These are phyloP conservation scores for Phellopilus nigrolimitatus DNA, from an alignment of 1,284 basidiomycete species.

Conservation along the genomic window DNA sequence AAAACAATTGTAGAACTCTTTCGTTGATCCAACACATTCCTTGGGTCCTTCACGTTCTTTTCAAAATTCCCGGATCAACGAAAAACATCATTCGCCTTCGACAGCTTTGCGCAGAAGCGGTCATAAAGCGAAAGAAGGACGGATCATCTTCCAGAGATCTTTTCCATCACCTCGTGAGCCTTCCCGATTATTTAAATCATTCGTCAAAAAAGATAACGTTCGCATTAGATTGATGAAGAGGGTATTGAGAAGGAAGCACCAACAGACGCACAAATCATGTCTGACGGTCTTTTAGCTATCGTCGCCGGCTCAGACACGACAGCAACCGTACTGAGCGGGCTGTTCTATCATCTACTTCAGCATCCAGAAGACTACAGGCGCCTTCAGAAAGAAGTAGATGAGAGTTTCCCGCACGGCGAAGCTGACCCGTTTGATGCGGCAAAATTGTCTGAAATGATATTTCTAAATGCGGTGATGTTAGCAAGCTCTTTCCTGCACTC, in stretches of 20 bases:
- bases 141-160: conserved; percentile 33
- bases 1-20: neutral
- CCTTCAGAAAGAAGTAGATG: conserved; percentile 30
- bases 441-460: conserved; percentile 27
- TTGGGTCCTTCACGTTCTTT: conserved; percentile 3
- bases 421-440: conserved; percentile 17
- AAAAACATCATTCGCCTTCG: conserved; percentile 10
- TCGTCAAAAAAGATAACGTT: neutral
- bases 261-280: conserved; percentile 25
- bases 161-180: conserved; percentile 35
- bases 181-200: neutral
- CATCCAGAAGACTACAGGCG: conserved; percentile 28
- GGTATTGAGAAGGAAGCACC: conserved; percentile 24
- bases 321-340: conserved; percentile 29
- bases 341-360: conserved; percentile 30
- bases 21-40: conserved; percentile 17
- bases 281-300: conserved; percentile 34
- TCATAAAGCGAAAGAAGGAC: conserved; percentile 16
- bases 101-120: neutral
- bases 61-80: conserved; percentile 2
- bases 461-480: conserved; percentile 31
- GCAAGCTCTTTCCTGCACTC: conserved; percentile 3
- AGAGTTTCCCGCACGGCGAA: conserved; percentile 20
- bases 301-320: conserved; percentile 35
- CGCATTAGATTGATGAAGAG: conserved; percentile 30